Percentiles rank a stretch among this genome's conserved stretches.
phyloP scores from a whole-genome alignment of 257 asterid genomes.

The Knoxia roxburghii region DNA sequence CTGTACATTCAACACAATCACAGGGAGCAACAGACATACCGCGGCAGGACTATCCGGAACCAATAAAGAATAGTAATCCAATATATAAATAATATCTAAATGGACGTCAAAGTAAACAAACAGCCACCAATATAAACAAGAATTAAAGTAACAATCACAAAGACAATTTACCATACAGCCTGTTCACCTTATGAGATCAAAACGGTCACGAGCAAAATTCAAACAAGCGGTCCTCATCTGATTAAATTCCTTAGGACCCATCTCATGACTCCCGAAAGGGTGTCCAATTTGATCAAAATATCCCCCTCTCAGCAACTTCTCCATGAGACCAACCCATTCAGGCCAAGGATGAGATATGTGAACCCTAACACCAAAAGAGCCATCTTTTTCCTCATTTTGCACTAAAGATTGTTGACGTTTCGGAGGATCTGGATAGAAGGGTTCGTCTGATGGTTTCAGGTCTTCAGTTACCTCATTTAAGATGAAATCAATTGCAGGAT shows the following conservation, averaged over 20 bases:
- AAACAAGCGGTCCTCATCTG: slow-evolving; percentile 71
- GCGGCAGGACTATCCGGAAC: background rate
- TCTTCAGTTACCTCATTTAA: slow-evolving; percentile 42
- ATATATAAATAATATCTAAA: background rate
- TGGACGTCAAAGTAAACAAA: background rate
- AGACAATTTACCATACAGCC: slow-evolving; percentile 5
- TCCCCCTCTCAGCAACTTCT: slow-evolving; percentile 44
- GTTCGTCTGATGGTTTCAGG: slow-evolving; percentile 11
- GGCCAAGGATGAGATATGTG: slow-evolving; percentile 73
- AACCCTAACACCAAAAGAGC: slow-evolving; percentile 10
- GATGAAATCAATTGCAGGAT: slow-evolving; percentile 59
- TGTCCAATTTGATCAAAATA: slow-evolving; percentile 58
- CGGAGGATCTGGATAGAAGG: slow-evolving; percentile 4
- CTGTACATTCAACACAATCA: background rate
- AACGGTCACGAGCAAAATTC: slow-evolving; percentile 69
- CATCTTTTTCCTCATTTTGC: slow-evolving; percentile 25
- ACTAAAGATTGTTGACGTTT: slow-evolving; percentile 18
- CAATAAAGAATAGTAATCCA: background rate
- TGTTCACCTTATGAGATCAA: slow-evolving; percentile 62
- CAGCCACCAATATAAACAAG: background rate
- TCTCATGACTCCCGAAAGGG: slow-evolving; percentile 41
- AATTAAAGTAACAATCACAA: background rate
- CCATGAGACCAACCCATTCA: slow-evolving; percentile 76
- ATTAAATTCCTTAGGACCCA: slow-evolving; percentile 54
- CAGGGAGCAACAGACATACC: background rate